These are phyloP conservation scores for Ricinus communis DNA, from an alignment of 345 rosid genomes.

Conservation along the genomic window DNA sequence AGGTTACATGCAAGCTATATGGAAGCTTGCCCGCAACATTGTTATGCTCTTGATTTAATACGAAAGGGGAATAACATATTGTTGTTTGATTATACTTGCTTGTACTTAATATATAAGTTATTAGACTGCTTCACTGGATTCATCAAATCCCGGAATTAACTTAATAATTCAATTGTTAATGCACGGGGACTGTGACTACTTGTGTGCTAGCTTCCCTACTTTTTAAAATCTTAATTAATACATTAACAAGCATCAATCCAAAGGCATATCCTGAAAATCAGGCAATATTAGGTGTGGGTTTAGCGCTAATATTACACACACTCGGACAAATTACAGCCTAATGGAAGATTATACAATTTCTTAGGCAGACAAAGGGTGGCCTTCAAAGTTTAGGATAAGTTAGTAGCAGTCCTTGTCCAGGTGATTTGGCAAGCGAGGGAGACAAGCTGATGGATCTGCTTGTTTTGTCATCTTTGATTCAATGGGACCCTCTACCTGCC, in stretches of 20 bases:
- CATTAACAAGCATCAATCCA: background rate
- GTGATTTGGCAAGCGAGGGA: conserved; percentile 31
- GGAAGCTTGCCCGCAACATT: too few species aligned
- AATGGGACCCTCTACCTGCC: conserved; percentile 22
- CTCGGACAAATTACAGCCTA: conserved; percentile 24
- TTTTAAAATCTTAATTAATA: background rate
- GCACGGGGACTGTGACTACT: background rate
- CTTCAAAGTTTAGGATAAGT: conserved; percentile 24
- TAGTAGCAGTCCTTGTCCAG: conserved; percentile 32
- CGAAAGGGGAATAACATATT: background rate
- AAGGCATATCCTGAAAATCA: conserved; percentile 20
- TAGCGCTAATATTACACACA: conserved; percentile 10
- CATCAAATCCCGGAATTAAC: background rate
- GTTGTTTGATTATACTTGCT: background rate
- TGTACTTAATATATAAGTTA: background rate
- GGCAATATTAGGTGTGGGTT: conserved; percentile 13
- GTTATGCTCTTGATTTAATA: too few species aligned
- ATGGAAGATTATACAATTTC: background rate
- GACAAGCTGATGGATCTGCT: conserved; percentile 37
- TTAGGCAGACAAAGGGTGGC: conserved; percentile 23
- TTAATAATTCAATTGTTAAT: background rate
- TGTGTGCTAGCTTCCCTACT: background rate
- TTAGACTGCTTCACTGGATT: background rate
- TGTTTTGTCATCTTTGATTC: conserved; percentile 40
- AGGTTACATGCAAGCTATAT: background rate